Base-by-base conservation (phyloP, 345 rosid species). In the Cochlearia excelsa region DNA sequence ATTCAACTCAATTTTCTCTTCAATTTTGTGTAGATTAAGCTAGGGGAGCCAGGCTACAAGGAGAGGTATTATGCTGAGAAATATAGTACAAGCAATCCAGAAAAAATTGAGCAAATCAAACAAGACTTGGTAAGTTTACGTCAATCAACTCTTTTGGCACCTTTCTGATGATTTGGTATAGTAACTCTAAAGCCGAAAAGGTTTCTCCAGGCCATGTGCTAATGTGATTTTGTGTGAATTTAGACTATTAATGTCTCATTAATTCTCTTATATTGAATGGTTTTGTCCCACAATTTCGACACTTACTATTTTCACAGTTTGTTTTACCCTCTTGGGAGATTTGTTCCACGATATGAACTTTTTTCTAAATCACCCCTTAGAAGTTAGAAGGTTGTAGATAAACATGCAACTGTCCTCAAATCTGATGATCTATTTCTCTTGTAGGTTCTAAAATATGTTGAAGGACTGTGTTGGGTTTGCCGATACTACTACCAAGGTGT, bases 381-480 rank as follows among this genome's bases (percentile, higher is more conserved):
- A 16, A 16, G 23, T 16, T 16, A 9, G 38, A 29, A 35, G 33
- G 28, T 56, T 50, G 31, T 44, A 30, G 46, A 37, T 43, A 49
- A 63, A 63, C 43, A 30, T 6, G 27, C 57, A 37, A 55, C 27
- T 45, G 30, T 52, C 10, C 27, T 46, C 6, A 45, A 57, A 34
- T 45, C 51, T 65, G 34, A 27, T 53, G n/a, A 53, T 33, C 33
- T 37, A 45, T 59, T 51, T 54, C 65, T 44, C 61, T 72, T 75
- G 76, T 81, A 94, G 99, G 96, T 87, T 54, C 66, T 78, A 80
- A 94, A 81, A 60, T 94, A 94, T 53, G 86, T 90, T 30, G 97
- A 94, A 84, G 97, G 97, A 56, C 68, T 94, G 69, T 94, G 97
- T 65, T 90, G 99, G 99, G 95, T 94, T 28, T 90, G 96, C 73